phyloP scores from a whole-genome alignment of 768 basidiomycete species.

The Serendipita sp. region DNA sequence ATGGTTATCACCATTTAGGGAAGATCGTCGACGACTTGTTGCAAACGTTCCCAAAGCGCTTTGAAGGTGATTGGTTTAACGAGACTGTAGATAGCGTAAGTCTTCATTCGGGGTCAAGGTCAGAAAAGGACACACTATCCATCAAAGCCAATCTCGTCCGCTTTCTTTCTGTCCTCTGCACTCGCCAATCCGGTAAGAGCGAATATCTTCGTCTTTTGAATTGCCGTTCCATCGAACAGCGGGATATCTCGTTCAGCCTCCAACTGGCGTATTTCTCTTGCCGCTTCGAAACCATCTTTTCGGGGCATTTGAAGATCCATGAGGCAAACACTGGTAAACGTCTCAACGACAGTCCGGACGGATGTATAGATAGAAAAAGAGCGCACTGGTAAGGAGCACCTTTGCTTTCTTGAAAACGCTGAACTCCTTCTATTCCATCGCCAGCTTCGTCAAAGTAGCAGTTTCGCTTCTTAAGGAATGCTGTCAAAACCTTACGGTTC shows the following conservation, averaged over 20 bases:
- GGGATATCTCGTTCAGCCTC: slow-evolving; percentile 37
- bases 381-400: slow-evolving; percentile 46
- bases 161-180: not conserved
- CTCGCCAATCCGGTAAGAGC: not conserved
- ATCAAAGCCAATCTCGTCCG: not conserved
- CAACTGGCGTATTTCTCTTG: slow-evolving; percentile 61
- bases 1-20: too few relatives aligned
- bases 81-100: not conserved
- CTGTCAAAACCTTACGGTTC: slow-evolving; percentile 29
- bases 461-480: slow-evolving; percentile 1
- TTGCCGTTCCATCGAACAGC: not conserved
- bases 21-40: not conserved
- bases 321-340: not conserved
- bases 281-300: slow-evolving; percentile 55
- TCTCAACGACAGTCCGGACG: slow-evolving; percentile 43
- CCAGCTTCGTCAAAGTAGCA: not conserved
- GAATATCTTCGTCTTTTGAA: not conserved
- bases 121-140: not conserved
- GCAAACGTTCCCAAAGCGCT: not conserved
- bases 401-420: slow-evolving; percentile 41
- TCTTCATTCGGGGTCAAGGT: not conserved
- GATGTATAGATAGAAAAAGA: not conserved
- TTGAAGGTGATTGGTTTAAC: not conserved
- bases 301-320: slow-evolving; percentile 7
- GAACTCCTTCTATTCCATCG: slow-evolving; percentile 8